Conservation (phyloP, 495 filamentous ascomycete species). For the Chaetomium fimeti region DNA sequence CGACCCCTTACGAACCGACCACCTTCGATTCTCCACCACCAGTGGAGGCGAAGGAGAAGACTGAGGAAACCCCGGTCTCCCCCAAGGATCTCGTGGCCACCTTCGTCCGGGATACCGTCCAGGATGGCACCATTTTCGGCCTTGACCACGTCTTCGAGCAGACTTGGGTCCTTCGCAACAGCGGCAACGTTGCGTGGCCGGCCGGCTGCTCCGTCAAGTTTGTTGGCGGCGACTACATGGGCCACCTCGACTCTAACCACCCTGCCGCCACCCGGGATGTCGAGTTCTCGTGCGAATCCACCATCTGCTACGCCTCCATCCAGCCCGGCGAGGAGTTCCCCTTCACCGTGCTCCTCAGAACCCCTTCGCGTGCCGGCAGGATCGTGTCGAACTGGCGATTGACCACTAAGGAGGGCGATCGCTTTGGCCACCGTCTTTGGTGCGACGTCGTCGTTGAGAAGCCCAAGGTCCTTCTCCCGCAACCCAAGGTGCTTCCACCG, state of each 20-base stretch:
- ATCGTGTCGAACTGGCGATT: conserved; percentile 96
- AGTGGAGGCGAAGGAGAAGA: conserved; percentile 31
- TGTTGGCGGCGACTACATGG: conserved; percentile 93
- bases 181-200: conserved; percentile 76
- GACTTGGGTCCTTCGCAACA: conserved; percentile 88
- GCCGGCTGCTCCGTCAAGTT: conserved; percentile 87
- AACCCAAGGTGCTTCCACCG: conserved; percentile 12
- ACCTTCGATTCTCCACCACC: background rate
- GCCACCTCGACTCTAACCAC: conserved; percentile 74
- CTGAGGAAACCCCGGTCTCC: conserved; percentile 13
- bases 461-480: conserved; percentile 24
- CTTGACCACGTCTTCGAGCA: conserved; percentile 77
- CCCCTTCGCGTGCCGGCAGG: conserved; percentile 67
- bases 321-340: conserved; percentile 67
- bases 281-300: conserved; percentile 73
- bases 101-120: conserved; percentile 74
- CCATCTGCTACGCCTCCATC: conserved; percentile 66
- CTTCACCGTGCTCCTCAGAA: conserved; percentile 82
- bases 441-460: conserved; percentile 75
- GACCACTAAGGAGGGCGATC: conserved; percentile 72
- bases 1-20: conserved; percentile 27
- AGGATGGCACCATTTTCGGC: conserved; percentile 70
- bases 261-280: conserved; percentile 71
- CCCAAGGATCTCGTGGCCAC: conserved; percentile 59
- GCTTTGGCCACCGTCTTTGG: conserved; percentile 93